Evolutionary conservation across 768 basidiomycete genomes (phyloP).

Genomic region (Rhizopogon vinicolor): DNA sequence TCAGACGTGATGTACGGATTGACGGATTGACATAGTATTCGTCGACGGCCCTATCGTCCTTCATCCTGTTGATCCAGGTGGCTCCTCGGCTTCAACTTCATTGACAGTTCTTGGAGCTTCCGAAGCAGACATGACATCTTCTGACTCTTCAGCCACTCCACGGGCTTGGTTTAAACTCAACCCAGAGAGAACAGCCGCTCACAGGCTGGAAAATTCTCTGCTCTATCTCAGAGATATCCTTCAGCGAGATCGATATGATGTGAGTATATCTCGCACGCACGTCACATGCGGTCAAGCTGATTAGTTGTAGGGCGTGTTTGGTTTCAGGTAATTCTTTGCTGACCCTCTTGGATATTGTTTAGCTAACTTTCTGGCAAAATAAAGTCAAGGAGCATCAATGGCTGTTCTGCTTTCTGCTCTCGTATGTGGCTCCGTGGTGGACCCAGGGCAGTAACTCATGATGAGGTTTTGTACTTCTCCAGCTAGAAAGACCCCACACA

Average conservation of each 20-base stretch:
- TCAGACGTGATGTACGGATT: not conserved
- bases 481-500: constrained; percentile 51
- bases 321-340: constrained; percentile 55
- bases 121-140: constrained; percentile 26
- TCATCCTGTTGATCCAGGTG: constrained; percentile 55
- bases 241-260: constrained; percentile 59
- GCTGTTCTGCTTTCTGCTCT: constrained; percentile 67
- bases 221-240: constrained; percentile 51
- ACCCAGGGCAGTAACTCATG: not conserved
- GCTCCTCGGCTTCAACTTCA: constrained; percentile 17
- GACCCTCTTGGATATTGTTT: not conserved
- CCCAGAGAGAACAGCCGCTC: constrained; percentile 42
- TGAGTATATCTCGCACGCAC: constrained; percentile 25
- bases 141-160: constrained; percentile 53
- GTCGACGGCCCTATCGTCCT: constrained; percentile 68
- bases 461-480: constrained; percentile 2
- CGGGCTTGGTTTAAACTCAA: constrained; percentile 72
- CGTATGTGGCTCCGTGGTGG: constrained; percentile 35
- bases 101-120: constrained; percentile 35
- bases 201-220: constrained; percentile 58
- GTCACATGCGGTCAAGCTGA: not conserved
- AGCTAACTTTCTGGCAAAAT: constrained; percentile 4
- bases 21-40: constrained; percentile 46
- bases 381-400: constrained; percentile 74
- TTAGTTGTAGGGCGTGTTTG: constrained; percentile 60